Base-by-base conservation (phyloP, 306 rosid genomes). In the Citrullus colocynthis region DNA sequence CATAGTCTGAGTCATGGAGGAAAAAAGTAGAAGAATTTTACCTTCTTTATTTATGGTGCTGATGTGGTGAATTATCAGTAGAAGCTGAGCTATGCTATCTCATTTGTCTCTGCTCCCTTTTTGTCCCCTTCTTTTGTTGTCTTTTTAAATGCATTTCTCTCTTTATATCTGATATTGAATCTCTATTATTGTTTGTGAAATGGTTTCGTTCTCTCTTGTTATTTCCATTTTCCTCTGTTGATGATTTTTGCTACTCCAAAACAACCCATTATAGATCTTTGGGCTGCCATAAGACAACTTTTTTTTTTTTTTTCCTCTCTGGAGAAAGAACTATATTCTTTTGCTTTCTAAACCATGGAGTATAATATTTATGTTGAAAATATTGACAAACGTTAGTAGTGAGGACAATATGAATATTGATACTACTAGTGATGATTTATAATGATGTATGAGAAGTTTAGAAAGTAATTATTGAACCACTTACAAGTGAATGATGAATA, bases 1-100 rank as follows among this genome's bases (percentile, higher is more conserved):
- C 87, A 85, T 82, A 85, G 86, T 67, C 83, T 88, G 85, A 82
- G 89, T 83, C 86, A 89, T 85, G 85, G 84, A 81, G 92, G 14
- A 59, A 48, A 85, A 78, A 78, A 84, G 94, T 79, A 15, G 82
- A 89, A 85, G 91, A 82, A 84, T 87, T 85, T 87, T 79, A 78
- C 57, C 79, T 81, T 82, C 84, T 87, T 88, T 86, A 82, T 85
- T 83, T 89, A 86, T 88, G 84, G 83, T 84, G 83, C 88, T 83
- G 82, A 82, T 86, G 88, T 91, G 85, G 85, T 91, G 18, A 54
- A 55, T 90, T 85, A 81, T 82, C 83, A 77, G 78, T 88, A 78
- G 77, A 83, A 84, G 73, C 79, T 57, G 79, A 76, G 57, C 56
- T 49, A 30, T 41, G 70, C 41, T 12, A 17, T 58, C 70, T 48